These are phyloP conservation scores for Pneumocystis wakefieldiae DNA, from an alignment of 1,139 yeast genomes.

Conservation along the genomic window DNA sequence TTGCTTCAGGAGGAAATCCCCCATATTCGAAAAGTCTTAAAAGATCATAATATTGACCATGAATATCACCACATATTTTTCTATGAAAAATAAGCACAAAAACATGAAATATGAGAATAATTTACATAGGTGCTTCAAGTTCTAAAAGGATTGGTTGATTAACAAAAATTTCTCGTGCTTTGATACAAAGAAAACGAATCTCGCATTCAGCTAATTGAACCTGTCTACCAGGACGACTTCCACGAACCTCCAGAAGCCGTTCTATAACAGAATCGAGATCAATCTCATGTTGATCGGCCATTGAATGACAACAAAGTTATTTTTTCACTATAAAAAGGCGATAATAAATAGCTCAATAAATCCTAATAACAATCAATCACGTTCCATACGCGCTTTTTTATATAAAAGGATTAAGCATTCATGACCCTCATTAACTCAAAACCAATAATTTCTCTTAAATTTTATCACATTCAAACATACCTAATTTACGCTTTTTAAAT, in stretches of 20 bases:
- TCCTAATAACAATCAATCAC: not conserved
- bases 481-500: not conserved
- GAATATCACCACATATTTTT: slow-evolving; percentile 58
- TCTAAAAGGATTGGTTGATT: slow-evolving; percentile 93
- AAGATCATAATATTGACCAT: slow-evolving; percentile 92
- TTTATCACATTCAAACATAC: not conserved
- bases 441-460: not conserved
- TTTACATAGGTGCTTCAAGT: slow-evolving; percentile 89
- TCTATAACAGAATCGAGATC: slow-evolving; percentile 95
- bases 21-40: slow-evolving; percentile 92
- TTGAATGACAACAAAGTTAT: slow-evolving; percentile 12
- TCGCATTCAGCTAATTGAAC: slow-evolving; percentile 88
- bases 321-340: not conserved
- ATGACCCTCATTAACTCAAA: not conserved
- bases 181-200: slow-evolving; percentile 87
- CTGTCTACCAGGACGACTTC: slow-evolving; percentile 95
- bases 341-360: not conserved
- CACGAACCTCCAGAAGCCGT: slow-evolving; percentile 91
- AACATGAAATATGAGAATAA: slow-evolving; percentile 28
- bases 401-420: not conserved
- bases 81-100: slow-evolving; percentile 1
- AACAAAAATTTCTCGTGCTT: slow-evolving; percentile 93
- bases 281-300: slow-evolving; percentile 65
- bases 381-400: not conserved
- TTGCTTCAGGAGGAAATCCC: slow-evolving; percentile 98